Conservation (phyloP, 306 rosid species). For the Potentilla sterilis region DNA sequence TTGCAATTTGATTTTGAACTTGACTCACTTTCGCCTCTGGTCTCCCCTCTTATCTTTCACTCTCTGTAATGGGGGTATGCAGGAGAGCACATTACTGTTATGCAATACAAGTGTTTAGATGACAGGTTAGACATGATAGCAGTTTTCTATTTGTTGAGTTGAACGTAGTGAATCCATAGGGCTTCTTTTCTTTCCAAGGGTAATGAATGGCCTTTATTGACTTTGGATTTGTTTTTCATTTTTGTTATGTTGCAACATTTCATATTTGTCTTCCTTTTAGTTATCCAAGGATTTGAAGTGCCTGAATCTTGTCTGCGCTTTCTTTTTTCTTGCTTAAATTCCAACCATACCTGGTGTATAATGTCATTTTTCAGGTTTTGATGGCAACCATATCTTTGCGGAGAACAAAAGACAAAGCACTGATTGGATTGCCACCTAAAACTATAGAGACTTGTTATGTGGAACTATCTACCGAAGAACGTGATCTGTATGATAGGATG, state of each 20-base stretch:
- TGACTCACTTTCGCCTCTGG: not conserved
- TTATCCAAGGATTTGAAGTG: not conserved
- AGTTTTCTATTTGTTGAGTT: no score
- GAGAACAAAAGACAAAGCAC: constrained; percentile 62
- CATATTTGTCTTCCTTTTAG: not conserved
- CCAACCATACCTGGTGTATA: not conserved
- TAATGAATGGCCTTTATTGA: not conserved
- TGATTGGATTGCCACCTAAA: constrained; percentile 68
- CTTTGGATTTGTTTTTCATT: not conserved
- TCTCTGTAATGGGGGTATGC: not conserved
- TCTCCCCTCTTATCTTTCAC: not conserved
- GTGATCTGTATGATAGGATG: constrained; percentile 57
- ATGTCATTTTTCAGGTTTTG: constrained; percentile 44
- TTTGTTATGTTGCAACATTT: not conserved
- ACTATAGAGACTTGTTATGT: constrained; percentile 53
- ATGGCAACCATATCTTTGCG: constrained; percentile 76
- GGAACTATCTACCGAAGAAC: constrained; percentile 69
- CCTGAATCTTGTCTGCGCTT: not conserved
- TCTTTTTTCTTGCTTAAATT: constrained; percentile 5
- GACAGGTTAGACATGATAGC: not conserved
- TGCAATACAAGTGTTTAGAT: not conserved
- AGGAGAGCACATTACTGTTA: not conserved
- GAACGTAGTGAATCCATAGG: not conserved
- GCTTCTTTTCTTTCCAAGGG: not conserved
- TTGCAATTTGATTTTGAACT: not conserved